Evolutionary conservation across 2,329 filamentous ascomycete species (phyloP).

Genomic region (Ophiostoma triangulosporum): DNA sequence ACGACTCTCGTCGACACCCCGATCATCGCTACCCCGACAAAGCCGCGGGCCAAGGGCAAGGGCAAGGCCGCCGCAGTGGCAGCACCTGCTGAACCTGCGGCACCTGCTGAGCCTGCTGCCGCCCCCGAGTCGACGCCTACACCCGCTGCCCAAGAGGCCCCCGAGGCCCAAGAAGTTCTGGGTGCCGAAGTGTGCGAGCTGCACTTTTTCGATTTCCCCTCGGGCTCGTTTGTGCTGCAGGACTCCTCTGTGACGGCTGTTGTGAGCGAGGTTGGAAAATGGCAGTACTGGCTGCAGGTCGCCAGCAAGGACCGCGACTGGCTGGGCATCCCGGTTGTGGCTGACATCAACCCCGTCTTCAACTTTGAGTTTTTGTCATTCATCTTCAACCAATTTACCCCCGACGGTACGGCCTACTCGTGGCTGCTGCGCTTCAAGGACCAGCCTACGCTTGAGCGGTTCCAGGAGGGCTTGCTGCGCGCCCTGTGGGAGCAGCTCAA

Average conservation of each 20-base stretch:
- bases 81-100: constrained; percentile 5
- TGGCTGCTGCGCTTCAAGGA: constrained; percentile 92
- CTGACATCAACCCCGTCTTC: constrained; percentile 95
- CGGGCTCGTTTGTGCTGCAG: constrained; percentile 71
- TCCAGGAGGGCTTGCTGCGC: constrained; percentile 90
- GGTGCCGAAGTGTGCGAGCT: constrained; percentile 68
- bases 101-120: constrained; percentile 4
- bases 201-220: constrained; percentile 83
- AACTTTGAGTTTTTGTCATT: constrained; percentile 99
- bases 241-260: constrained; percentile 62
- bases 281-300: constrained; percentile 94
- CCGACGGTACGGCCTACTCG: constrained; percentile 81
- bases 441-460: constrained; percentile 63
- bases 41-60: constrained; percentile 7
- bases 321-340: constrained; percentile 72
- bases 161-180: constrained; percentile 59
- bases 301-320: constrained; percentile 63
- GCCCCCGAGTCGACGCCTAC: constrained; percentile 16
- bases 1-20: constrained; percentile 16
- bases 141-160: constrained; percentile 46
- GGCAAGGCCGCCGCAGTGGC: background rate
- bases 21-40: constrained; percentile 14
- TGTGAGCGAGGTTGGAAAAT: constrained; percentile 75
- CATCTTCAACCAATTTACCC: constrained; percentile 93
- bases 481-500: constrained; percentile 95